Evolutionary conservation across 331 rosid species (phyloP).

Genomic region (Rosa hybrid): DNA sequence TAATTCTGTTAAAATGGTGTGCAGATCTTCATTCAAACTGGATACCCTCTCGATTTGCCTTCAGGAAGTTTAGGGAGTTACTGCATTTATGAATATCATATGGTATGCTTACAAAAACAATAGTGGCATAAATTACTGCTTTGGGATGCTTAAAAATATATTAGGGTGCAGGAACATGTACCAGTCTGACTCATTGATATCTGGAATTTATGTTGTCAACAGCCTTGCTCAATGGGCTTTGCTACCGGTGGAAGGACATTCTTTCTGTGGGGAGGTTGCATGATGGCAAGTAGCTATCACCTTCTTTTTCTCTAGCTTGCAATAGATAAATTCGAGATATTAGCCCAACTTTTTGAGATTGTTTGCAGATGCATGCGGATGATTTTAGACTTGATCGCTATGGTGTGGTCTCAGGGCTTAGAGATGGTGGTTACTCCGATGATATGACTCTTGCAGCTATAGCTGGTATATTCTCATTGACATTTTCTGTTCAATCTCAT

Average conservation of each 20-base stretch:
- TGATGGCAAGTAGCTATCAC: conserved; percentile 81
- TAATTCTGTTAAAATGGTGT: conserved; percentile 33
- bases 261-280: conserved; percentile 99
- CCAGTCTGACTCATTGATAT: conserved; percentile 19
- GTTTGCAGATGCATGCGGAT: conserved; percentile 91
- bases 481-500: neutral
- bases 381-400: conserved; percentile 76
- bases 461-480: conserved; percentile 52
- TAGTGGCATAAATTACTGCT: neutral
- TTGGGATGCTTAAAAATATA: neutral
- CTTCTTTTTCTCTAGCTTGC: conserved; percentile 14
- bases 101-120: conserved; percentile 50
- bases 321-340: conserved; percentile 2
- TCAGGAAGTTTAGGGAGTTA: conserved; percentile 99
- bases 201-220: conserved; percentile 25
- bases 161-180: neutral
- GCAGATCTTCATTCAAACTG: conserved; percentile 99
- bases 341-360: conserved; percentile 31
- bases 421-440: conserved; percentile 95
- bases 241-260: conserved; percentile 99
- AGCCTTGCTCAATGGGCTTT: conserved; percentile 99
- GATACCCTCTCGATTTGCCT: conserved; percentile 98
- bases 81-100: conserved; percentile 97
- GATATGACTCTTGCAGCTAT: conserved; percentile 99
- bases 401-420: conserved; percentile 84